Base-by-base conservation (phyloP, 2,329 filamentous ascomycete genomes). In the Fusarium sp. region DNA sequence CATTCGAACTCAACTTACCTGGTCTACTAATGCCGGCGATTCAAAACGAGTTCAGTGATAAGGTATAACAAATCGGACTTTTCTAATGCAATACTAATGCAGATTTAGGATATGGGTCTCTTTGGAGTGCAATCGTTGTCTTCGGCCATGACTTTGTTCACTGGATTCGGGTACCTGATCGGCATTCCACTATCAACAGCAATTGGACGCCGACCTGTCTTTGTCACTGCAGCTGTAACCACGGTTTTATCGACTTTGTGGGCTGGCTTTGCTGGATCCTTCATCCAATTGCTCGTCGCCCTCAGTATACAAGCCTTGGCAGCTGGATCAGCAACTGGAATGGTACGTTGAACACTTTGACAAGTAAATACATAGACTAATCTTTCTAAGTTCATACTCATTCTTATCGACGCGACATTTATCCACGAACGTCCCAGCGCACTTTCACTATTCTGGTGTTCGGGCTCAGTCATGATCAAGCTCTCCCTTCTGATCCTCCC, bases 351-450 rank as follows among this genome's bases (percentile, higher is more conserved):
- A 9, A 6, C 5, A 3, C 5, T 1, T n/a, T n/a, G n/a, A n/a
- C 3, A 5, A 5, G 10, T 12, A 6, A 16, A 26, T 8, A 18
- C 16, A 13, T 13, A 9, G 6, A 9, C 31, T 35, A 35, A 35
- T 7, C 4, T 18, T 18, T 35, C 18, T 3, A 8, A 70, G 68
- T 53, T 43, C 3, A 29, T 65, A 2, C 52, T 70, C 3, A 56
- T 71, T 1, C 24, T 69, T 1, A 70, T 70, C 4, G 68, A 70
- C 13, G 60, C 48, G 1, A 70, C 68, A 1, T 70, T 71, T 13
- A 71, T 70, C 2, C 67, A 71, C 13, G 68, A 70, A n/a, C 64
- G 68, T 0, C 68, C 68, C 1, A 66, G 11, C 2, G 64, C 61
- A 3, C 28, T 70, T 7, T 71, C 68, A 3, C 1, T 71, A 2